Base-by-base conservation (phyloP, 139 green algal species). In the Chlamydomonas sphaeroides region DNA sequence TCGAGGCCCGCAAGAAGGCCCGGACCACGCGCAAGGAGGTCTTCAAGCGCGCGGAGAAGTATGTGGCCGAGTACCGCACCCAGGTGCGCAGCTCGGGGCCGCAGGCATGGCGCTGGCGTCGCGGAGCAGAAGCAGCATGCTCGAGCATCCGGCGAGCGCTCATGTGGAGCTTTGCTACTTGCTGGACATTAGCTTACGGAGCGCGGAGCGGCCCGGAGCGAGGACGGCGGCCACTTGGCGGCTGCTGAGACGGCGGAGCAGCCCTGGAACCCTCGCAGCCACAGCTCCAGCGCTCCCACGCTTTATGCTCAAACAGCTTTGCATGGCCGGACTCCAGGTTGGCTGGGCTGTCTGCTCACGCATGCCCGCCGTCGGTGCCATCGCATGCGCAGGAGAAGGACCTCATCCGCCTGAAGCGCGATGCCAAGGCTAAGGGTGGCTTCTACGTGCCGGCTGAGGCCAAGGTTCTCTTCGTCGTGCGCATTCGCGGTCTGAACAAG, bases 1-100 rank as follows among this genome's bases (percentile, higher is more conserved):
- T 92, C 17, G 89, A 95, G 63, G 81, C 89, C 41, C 91, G 94
- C 78, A 94, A 93, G 85, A 95, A 96, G 84, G 67, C 84, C 78
- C 88, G 86, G 49, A 81, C 85, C 26, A 94, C 88, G 20, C 81
- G 93, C 59, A 92, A 92, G 82, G 92, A 95, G 32, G 96, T 98
- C 79, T 98, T 99, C 91, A 99, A 99, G 93, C 90, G 95, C 48
- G 97, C 97, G 36, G 97, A 99, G 94, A 73, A 93, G 81, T 99
- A 98, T 88, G 95, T 98, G n/a, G 95, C 98, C 87, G 96, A 99
- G 89, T 99, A 98, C 94, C 91, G 96, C 26, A n/a, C 89, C 45
- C 88, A 98, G 95, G 96, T 97, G 70, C 45, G 45, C 45, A 53
- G 45, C 45, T n/a, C 45, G 45, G 45, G 11, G 11, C 45, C 10